phyloP scores from a whole-genome alignment of 257 asterid species.

The Solanum piurae region DNA sequence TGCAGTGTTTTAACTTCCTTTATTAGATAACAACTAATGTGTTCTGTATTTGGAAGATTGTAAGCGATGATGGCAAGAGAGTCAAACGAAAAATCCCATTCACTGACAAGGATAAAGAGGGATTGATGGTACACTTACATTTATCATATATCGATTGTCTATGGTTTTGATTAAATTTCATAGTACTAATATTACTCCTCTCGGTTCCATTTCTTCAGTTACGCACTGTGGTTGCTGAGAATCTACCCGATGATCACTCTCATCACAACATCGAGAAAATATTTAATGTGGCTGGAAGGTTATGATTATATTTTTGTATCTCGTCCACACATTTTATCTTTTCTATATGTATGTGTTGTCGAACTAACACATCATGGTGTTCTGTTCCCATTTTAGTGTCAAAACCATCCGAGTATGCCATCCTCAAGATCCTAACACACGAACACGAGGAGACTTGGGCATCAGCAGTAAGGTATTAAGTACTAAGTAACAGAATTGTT shows the following conservation, averaged over 20 bases:
- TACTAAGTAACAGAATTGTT: background rate
- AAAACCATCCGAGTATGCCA: slow-evolving; percentile 85
- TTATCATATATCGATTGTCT: background rate
- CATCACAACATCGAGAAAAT: slow-evolving; percentile 92
- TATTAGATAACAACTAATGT: background rate
- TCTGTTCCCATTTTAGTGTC: slow-evolving; percentile 27
- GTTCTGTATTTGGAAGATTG: slow-evolving; percentile 23
- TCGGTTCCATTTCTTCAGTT: slow-evolving; percentile 21
- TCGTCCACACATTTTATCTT: background rate
- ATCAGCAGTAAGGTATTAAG: slow-evolving; percentile 63
- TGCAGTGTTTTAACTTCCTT: background rate
- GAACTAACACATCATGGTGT: background rate
- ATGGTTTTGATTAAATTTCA: background rate
- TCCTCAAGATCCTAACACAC: slow-evolving; percentile 77
- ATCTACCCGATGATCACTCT: slow-evolving; percentile 93
- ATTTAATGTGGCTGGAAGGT: slow-evolving; percentile 86
- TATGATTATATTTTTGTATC: slow-evolving; percentile 13
- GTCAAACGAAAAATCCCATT: slow-evolving; percentile 66
- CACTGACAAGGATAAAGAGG: slow-evolving; percentile 83
- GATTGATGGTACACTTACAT: slow-evolving; percentile 46
- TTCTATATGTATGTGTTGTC: background rate
- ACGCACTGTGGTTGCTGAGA: slow-evolving; percentile 86
- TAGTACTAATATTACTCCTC: background rate
- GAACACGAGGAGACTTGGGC: slow-evolving; percentile 55
- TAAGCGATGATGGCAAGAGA: slow-evolving; percentile 79